Conservation (phyloP, 805 yeast genomes). For the Candida coquimbonensis region DNA sequence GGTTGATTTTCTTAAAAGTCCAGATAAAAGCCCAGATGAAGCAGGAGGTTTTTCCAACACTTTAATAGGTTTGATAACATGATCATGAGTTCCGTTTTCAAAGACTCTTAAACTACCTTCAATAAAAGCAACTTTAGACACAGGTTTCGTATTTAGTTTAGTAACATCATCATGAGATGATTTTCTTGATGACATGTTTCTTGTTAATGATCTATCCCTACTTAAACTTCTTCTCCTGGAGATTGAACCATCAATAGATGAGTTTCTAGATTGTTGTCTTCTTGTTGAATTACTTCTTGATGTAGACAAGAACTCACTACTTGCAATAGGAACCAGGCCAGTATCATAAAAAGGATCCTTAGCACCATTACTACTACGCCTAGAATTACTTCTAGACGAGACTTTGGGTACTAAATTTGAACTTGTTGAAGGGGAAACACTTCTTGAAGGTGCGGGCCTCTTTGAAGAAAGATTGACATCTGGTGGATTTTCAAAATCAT, state of each 20-base stretch:
- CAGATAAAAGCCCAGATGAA: conserved; percentile 16
- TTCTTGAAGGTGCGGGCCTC: background rate
- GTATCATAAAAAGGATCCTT: background rate
- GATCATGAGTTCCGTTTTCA: conserved; percentile 22
- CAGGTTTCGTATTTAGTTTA: background rate
- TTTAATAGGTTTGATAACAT: conserved; percentile 16
- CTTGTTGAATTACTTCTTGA: conserved; percentile 1
- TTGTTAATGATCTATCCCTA: no score
- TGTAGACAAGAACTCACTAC: background rate
- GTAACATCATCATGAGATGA: conserved; percentile 3
- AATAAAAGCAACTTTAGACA: background rate
- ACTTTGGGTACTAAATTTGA: background rate
- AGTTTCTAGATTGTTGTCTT: background rate
- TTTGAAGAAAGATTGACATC: background rate
- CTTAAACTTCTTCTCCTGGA: background rate
- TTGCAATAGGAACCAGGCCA: background rate
- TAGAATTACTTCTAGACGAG: background rate
- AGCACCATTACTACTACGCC: background rate
- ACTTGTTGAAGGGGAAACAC: background rate
- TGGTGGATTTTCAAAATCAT: background rate
- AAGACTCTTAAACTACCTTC: conserved; percentile 15
- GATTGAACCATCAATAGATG: background rate
- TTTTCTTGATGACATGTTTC: background rate
- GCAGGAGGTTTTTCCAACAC: conserved; percentile 19
- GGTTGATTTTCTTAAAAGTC: conserved; percentile 15